A percentile compares a stretch with the other conserved stretches of the same genome.
Evolutionary conservation across 352 stramenopile species (phyloP).

Genomic region (Globisporangium parvum): DNA sequence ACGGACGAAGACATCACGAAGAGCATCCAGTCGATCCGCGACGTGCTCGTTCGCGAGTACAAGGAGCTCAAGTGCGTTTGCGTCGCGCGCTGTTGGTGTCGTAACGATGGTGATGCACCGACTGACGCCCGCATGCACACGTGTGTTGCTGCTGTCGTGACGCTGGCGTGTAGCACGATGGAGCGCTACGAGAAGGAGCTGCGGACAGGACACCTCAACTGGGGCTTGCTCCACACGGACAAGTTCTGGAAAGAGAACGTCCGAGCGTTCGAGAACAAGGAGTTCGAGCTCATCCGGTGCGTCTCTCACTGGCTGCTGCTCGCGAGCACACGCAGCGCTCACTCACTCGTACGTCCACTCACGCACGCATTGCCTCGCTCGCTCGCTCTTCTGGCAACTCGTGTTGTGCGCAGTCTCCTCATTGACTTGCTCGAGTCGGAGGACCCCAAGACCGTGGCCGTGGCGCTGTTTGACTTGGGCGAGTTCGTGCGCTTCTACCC

Average conservation of each 20-base stretch:
- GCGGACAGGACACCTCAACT: constrained; percentile 91
- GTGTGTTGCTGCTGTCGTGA: constrained; percentile 4
- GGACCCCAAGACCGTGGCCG: constrained; percentile 92
- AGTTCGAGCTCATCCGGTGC: constrained; percentile 91
- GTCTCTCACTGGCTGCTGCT: constrained; percentile 5
- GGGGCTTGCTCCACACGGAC: constrained; percentile 95
- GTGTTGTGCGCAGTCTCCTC: constrained; percentile 61
- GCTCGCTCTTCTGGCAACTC: not conserved
- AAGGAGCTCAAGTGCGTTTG: constrained; percentile 81
- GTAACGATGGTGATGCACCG: not conserved
- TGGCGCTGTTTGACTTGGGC: constrained; percentile 96
- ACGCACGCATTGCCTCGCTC: not conserved
- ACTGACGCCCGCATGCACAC: not conserved
- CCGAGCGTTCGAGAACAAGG: constrained; percentile 94
- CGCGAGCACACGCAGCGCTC: too few relatives aligned
- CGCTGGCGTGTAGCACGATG: constrained; percentile 74
- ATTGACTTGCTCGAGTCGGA: constrained; percentile 91
- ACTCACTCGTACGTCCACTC: not conserved
- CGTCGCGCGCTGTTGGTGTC: not conserved
- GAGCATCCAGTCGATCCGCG: constrained; percentile 64
- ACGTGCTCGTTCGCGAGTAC: constrained; percentile 83
- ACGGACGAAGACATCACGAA: constrained; percentile 93
- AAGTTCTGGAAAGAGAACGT: constrained; percentile 99
- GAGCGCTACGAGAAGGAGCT: constrained; percentile 96
- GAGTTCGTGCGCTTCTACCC: constrained; percentile 98